Base-by-base conservation (phyloP, 2,329 filamentous ascomycete genomes). In the Apiospora rasikravindrae region DNA sequence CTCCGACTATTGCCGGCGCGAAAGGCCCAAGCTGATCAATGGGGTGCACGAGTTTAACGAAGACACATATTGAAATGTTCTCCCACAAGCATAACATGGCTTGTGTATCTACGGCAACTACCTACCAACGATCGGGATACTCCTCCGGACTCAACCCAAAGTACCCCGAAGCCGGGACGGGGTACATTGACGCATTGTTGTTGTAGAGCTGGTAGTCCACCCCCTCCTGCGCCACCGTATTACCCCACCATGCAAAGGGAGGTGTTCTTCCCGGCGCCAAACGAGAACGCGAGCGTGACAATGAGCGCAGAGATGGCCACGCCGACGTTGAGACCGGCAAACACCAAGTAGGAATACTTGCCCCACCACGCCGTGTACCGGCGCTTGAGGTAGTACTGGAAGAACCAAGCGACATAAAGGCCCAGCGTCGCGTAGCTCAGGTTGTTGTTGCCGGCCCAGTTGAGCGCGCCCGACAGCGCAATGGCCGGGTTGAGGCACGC, bases 1-100 rank as follows among this genome's bases (percentile, higher is more conserved):
- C 33, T 78, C 80, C 61, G 78, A 81, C 4, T 85, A 83, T 47
- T 83, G 84, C 69, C 80, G 86, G 2, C 76, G 86, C 16, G 86
- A 88, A 74, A 77, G 86, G 2, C 85, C 86, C 0, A 86, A 87
- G 79, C 67, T 88, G 6, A 78, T 83, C 1, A 87, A 82, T 45
- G 86, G 86, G 0, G 85, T 88, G 1, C 85, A 87, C 72, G 82
- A 83, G 72, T 78, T 82, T 57, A 77, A 78, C 49, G 79, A 26
- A 33, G 10, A 42, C 8, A 42, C 40, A 42, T 42, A 2, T 42
- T 14, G 13, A 1, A 13, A 13, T 42, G 2, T 10, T 40, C 40
- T 42, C 11, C 40, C 40, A 42, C n/a, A 14, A 42, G 40, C 40
- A 42, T 37, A 13, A 1, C 40, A 42, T 11, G 10, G 8, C 2